Conservation (phyloP, 1,139 yeast genomes). For the Geotrichum reessii region DNA sequence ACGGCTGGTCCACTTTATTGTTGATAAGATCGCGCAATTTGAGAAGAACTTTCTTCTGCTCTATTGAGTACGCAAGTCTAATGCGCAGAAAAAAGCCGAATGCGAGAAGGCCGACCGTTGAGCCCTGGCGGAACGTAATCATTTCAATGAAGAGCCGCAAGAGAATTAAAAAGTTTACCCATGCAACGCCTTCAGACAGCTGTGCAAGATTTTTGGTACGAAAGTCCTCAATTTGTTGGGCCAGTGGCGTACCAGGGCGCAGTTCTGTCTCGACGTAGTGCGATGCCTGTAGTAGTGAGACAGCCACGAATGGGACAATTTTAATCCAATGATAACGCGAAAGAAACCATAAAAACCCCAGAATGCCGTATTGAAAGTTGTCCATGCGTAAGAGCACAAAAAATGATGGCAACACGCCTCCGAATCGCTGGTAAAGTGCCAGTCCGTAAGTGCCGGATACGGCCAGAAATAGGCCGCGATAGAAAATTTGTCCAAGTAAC, state of each 20-base stretch:
- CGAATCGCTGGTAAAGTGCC: conserved; percentile 51
- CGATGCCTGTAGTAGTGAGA: conserved; percentile 64
- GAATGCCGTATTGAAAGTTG: conserved; percentile 53
- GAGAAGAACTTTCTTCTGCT: conserved; percentile 61
- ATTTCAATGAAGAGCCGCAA: conserved; percentile 47
- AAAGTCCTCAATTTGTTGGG: conserved; percentile 40
- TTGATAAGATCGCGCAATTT: conserved; percentile 61
- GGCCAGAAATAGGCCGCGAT: conserved; percentile 57
- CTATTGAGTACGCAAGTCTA: conserved; percentile 66
- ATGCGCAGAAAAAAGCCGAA: conserved; percentile 64
- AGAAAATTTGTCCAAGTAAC: conserved; percentile 36
- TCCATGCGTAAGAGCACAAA: conserved; percentile 48
- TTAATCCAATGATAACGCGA: conserved; percentile 49
- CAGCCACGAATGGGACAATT: conserved; percentile 57
- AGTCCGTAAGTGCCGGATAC: conserved; percentile 67
- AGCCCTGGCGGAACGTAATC: conserved; percentile 55
- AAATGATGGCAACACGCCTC: conserved; percentile 34
- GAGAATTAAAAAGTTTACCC: conserved; percentile 56
- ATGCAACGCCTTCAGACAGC: conserved; percentile 61
- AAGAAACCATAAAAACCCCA: conserved; percentile 54
- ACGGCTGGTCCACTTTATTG: conserved; percentile 48
- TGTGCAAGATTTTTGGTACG: conserved; percentile 53
- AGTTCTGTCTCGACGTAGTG: conserved; percentile 55
- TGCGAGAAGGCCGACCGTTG: conserved; percentile 54
- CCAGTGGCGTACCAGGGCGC: conserved; percentile 51